Evolutionary conservation across 805 yeast species (phyloP), one percentile per base, ranked within the genome.

Genomic region (Geotrichum ghanense): DNA sequence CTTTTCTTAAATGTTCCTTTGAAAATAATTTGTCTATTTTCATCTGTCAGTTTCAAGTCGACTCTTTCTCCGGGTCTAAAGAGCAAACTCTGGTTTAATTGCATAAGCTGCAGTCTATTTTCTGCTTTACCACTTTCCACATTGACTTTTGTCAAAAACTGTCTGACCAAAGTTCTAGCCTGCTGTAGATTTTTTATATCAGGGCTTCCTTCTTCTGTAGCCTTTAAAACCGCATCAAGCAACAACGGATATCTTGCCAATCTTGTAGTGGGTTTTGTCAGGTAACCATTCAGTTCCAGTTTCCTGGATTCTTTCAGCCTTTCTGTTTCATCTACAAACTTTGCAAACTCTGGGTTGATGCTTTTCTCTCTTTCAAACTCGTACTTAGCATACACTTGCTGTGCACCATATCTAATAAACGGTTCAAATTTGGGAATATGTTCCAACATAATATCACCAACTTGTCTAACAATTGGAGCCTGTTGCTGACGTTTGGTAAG

Each of bases 261-360:
- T 61, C 98, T 76, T 14, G 96, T 88, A 1, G 95, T 89, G 45
- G 97, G 97, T 59, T 90, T 94, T 4, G 95, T 86, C 52, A 92
- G 72, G 58, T 88, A 92, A 0, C 97, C 92, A 22, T 90, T 84
- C 46, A 92, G 79, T 64, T 94, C 97, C 50, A 90, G 78, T 65
- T 88, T 85, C 57, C 95, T 75, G 31, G 87, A 77, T 68, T 85
- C 95, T 3, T 86, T 86, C 53, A 83, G 70, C 57, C 86, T 77
- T 56, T 85, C 94, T 3, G 89, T 83, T 48, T 87, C 96, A 58
- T 86, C 95, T 48, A 90, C 85, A 63, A 92, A 92, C 58, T 92
- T 71, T n/a, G 95, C 89, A 69, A 92, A 90, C 50, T 83, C 76
- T 43, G 95, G 82, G 64, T 92, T 92, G 24, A 83, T 84, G 44